Evolutionary conservation across 768 basidiomycete genomes (phyloP).

Genomic region (Lactarius trivialis): DNA sequence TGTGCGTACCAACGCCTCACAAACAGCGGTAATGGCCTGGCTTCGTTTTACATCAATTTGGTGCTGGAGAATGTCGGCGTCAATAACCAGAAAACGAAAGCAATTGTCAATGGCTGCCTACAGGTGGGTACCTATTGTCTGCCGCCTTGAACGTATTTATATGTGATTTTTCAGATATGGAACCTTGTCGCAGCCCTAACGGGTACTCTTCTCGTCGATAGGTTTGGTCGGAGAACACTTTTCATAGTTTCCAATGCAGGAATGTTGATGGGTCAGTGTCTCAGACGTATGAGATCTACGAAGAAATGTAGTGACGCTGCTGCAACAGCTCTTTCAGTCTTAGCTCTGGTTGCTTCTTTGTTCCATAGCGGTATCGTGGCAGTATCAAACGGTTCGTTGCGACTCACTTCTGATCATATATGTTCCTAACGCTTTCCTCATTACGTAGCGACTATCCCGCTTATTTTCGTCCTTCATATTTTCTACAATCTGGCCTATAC

Average conservation of each 20-base stretch:
- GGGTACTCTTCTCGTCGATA: conserved; percentile 60
- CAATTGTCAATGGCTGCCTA: conserved; percentile 55
- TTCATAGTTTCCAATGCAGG: conserved; percentile 61
- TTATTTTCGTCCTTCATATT: conserved; percentile 53
- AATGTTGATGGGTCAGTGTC: conserved; percentile 44
- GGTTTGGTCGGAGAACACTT: conserved; percentile 58
- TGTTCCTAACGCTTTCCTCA: background rate
- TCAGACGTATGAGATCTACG: background rate
- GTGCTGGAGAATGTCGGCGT: conserved; percentile 63
- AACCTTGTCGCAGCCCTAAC: conserved; percentile 54
- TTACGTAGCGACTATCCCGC: conserved; percentile 48
- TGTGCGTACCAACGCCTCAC: background rate
- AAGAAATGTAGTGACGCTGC: background rate
- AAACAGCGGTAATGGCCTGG: conserved; percentile 56
- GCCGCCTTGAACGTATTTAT: background rate
- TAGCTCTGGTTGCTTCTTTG: conserved; percentile 46
- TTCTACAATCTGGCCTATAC: conserved; percentile 70
- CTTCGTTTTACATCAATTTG: conserved; percentile 68
- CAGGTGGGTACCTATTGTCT: conserved; percentile 34
- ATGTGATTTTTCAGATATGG: conserved; percentile 38
- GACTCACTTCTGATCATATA: background rate
- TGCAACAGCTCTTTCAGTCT: conserved; percentile 43
- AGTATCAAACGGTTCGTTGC: conserved; percentile 31
- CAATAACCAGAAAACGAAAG: conserved; percentile 44
- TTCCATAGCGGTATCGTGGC: conserved; percentile 28